phyloP scores from a whole-genome alignment of 1,284 basidiomycete species.

The Flammula alnicola region DNA sequence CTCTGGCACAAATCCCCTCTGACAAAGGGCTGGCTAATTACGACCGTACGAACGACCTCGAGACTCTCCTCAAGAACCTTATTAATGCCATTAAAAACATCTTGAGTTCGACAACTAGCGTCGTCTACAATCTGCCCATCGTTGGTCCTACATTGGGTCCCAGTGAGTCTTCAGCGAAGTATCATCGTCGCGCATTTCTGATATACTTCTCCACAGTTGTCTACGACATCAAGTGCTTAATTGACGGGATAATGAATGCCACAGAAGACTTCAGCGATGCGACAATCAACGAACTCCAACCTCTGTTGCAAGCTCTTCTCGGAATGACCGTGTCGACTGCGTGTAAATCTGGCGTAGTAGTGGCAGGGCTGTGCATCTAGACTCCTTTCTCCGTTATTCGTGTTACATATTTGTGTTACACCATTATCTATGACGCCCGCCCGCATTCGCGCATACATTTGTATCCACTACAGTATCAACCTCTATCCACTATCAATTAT shows the following conservation, averaged over 20 bases:
- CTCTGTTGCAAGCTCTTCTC: constrained; percentile 20
- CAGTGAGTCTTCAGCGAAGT: constrained; percentile 45
- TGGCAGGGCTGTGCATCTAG: constrained; percentile 30
- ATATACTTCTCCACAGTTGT: constrained; percentile 29
- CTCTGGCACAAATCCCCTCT: constrained; percentile 40
- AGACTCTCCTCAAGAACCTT: constrained; percentile 53
- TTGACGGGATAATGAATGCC: constrained; percentile 43
- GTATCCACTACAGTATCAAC: constrained; percentile 29
- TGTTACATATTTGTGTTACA: constrained; percentile 12
- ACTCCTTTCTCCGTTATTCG: constrained; percentile 3
- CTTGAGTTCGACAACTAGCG: constrained; percentile 33
- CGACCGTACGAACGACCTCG: constrained; percentile 46
- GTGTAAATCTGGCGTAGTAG: constrained; percentile 23
- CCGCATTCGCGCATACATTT: constrained; percentile 32
- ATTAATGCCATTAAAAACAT: constrained; percentile 53
- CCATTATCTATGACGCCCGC: constrained; percentile 30
- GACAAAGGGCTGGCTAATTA: constrained; percentile 61
- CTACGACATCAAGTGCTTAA: constrained; percentile 39
- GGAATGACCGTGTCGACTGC: constrained; percentile 21
- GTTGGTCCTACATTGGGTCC: constrained; percentile 57
- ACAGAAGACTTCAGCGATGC: constrained; percentile 55
- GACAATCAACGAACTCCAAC: constrained; percentile 44
- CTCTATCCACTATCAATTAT: constrained; percentile 20
- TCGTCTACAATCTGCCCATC: constrained; percentile 45
- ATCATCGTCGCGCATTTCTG: constrained; percentile 8